Base-by-base conservation (phyloP, 2,329 filamentous ascomycete species). In the Fusarium metavorans region DNA sequence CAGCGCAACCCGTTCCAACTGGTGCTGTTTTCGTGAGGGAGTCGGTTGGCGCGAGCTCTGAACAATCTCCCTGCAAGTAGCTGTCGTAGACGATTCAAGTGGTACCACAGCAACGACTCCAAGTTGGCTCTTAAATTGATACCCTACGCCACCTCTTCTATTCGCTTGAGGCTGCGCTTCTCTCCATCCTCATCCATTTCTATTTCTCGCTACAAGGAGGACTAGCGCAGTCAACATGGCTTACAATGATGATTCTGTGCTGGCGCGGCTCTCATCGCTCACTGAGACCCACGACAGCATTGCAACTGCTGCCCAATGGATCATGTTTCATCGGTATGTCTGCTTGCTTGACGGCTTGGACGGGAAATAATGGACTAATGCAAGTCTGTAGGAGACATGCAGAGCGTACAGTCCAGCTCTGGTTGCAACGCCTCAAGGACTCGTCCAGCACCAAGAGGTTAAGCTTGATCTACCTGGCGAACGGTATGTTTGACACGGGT, bases 201-300 rank as follows among this genome's bases (percentile, higher is more conserved):
- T 18, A 35, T 35, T 57, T 64, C 54, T 35, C 52, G 23, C 56
- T 6, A 27, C 57, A 30, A 18, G 20, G 56, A 20, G 43, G 25
- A 64, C 23, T 54, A 56, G 48, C 56, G 30, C 35, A 64, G 66
- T 18, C 48, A 72, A 68, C 70, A 98, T 99, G 96, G 92, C 97
- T 54, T 98, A 98, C 85, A 97, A 93, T 76, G 95, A 98, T 84
- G 97, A 99, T 86, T 94, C 95, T 56, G 95, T 99, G 66, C 91
- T 95, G 82, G 95, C 96, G 64, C 98, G 98, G 87, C 92, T 99
- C 64, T 97, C 95, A 35, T 94, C 95, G 48, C 90, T 99, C 72
- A 98, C 98, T 84, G 97, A 99, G 85, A 97, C 95, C 13, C 96
- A 99, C 83, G 97, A 99, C 82, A 97, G 95, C 84, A 98, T 99